Evolutionary conservation across 73 alveolate genomes (phyloP).

Genomic region (Tetrahymena borealis): DNA sequence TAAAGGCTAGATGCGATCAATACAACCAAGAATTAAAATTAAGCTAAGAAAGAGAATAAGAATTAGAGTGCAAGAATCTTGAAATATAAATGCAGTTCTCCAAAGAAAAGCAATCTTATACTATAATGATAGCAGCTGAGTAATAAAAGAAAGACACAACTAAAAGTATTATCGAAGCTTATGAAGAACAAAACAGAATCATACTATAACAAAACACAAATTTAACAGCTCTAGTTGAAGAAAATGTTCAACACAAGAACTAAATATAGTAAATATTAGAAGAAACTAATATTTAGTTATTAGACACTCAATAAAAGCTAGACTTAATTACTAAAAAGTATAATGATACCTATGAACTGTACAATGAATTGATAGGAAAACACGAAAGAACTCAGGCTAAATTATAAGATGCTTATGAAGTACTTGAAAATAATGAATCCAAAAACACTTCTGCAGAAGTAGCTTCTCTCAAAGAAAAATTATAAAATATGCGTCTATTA

Average conservation of each 20-base stretch:
- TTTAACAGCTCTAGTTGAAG: not conserved
- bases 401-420: not conserved
- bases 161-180: not conserved
- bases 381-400: not conserved
- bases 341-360: not conserved
- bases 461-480: not conserved
- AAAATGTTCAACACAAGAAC: not conserved
- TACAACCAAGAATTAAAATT: not conserved
- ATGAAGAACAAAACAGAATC: not conserved
- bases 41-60: not conserved
- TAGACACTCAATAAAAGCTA: not conserved
- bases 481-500: not conserved
- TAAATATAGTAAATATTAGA: not conserved
- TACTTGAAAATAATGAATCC: not conserved
- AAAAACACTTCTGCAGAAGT: not conserved
- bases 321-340: not conserved
- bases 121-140: not conserved
- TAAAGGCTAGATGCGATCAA: not conserved
- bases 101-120: not conserved
- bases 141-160: not conserved
- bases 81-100: not conserved
- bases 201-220: not conserved
- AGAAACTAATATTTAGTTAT: not conserved
- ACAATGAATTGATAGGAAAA: not conserved
- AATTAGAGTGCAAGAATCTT: not conserved